phyloP scores from a whole-genome alignment of 345 rosid genomes.

The Dipteronia sinensis region DNA sequence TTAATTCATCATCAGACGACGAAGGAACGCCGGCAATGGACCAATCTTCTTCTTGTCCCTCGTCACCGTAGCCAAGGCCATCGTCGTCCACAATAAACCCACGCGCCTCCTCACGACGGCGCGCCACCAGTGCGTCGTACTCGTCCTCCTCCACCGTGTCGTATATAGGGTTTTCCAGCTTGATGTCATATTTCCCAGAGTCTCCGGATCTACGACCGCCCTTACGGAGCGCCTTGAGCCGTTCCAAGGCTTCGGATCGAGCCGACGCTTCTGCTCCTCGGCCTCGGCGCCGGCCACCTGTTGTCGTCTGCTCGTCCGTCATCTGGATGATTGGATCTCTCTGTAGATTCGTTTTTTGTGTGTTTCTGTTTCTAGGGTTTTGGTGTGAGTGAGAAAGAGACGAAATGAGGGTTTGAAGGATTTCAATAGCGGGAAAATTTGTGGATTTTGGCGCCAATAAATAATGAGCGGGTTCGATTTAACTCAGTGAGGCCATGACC shows the following conservation, averaged over 20 bases:
- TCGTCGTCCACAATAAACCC: conserved; percentile 81
- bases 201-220: conserved; percentile 69
- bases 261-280: conserved; percentile 55
- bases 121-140: conserved; percentile 70
- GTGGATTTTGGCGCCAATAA: conserved; percentile 30
- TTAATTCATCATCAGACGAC: conserved; percentile 61
- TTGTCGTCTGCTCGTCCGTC: conserved; percentile 47
- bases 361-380: conserved; percentile 10
- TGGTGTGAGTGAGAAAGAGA: neutral
- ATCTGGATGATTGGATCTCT: neutral
- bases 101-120: conserved; percentile 74
- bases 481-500: too few species aligned
- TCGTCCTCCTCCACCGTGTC: conserved; percentile 80
- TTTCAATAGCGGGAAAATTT: conserved; percentile 35
- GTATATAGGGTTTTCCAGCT: conserved; percentile 68
- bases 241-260: conserved; percentile 67
- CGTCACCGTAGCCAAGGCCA: conserved; percentile 78
- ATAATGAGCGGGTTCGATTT: too few species aligned
- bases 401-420: neutral
- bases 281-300: conserved; percentile 47
- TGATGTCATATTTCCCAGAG: conserved; percentile 61
- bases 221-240: conserved; percentile 66
- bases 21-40: conserved; percentile 50
- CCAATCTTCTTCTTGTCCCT: conserved; percentile 96
- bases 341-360: neutral